Conservation (phyloP, 208 protist genomes). For the Acanthamoeba royreba region DNA sequence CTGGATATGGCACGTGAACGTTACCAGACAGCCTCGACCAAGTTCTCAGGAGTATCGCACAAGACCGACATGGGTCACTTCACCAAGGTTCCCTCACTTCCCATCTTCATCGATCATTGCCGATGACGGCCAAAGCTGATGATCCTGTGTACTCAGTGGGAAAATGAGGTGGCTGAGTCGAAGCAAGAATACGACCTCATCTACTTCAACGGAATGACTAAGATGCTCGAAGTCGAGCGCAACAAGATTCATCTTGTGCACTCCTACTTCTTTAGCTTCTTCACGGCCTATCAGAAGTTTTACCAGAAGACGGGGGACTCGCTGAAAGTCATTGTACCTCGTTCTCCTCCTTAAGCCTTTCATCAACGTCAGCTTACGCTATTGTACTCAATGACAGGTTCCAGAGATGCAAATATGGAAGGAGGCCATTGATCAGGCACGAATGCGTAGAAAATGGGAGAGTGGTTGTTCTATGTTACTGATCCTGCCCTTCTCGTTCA, state of each 20-base stretch:
- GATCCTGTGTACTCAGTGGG: background rate
- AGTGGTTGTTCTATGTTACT: background rate
- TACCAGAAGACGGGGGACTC: background rate
- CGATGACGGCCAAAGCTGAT: background rate
- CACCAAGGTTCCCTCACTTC: background rate
- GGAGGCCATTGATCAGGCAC: background rate
- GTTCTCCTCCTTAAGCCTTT: background rate
- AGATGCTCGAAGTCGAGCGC: constrained; percentile 20
- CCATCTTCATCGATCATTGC: no score
- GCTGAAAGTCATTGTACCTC: background rate
- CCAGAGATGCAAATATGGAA: constrained; percentile 3
- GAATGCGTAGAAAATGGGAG: no score
- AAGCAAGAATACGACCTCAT: constrained; percentile 27
- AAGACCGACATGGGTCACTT: constrained; percentile 15
- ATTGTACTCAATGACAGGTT: background rate
- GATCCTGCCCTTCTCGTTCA: background rate
- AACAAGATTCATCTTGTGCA: constrained; percentile 28
- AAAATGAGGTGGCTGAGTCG: constrained; percentile 26
- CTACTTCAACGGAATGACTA: constrained; percentile 17
- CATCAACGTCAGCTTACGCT: no score
- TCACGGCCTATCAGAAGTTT: background rate
- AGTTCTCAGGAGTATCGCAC: background rate
- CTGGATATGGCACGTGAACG: background rate
- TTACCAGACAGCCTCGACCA: background rate
- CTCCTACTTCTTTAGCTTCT: background rate